Conservation (phyloP, 2,329 filamentous ascomycete genomes). For the Fusarium liriodendri region DNA sequence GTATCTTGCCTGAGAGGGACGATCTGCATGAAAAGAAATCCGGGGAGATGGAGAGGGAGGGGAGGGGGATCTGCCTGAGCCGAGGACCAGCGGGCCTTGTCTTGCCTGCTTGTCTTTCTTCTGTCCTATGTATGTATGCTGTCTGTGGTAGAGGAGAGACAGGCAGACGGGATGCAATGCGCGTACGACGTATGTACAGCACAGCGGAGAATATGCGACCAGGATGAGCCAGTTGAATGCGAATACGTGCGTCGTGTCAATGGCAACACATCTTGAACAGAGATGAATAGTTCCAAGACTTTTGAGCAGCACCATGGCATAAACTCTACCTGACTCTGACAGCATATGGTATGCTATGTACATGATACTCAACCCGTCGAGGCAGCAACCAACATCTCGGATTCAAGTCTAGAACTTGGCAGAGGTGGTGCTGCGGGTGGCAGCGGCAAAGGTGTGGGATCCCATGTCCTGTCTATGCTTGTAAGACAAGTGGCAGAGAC, state of each 20-base stretch:
- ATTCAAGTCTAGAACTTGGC: constrained; percentile 1
- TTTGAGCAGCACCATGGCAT: not conserved
- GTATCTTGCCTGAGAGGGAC: constrained; percentile 17
- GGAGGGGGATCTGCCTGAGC: constrained; percentile 6
- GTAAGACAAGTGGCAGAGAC: not conserved
- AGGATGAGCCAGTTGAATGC: constrained; percentile 15
- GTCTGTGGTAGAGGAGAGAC: constrained; percentile 9
- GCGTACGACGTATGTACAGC: not conserved
- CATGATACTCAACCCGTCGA: not conserved
- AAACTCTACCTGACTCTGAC: not conserved
- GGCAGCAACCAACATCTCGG: not conserved
- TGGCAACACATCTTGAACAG: not conserved
- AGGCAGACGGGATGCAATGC: not conserved
- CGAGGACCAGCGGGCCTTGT: constrained; percentile 16
- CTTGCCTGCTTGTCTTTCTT: constrained; percentile 4
- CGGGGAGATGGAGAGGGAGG: constrained; percentile 29
- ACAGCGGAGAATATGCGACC: constrained; percentile 12
- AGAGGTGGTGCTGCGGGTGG: not conserved
- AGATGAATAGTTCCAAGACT: not conserved
- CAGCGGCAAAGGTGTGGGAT: not conserved
- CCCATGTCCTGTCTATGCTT: not conserved
- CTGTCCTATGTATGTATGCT: not conserved
- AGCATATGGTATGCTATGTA: not conserved
- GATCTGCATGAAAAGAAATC: constrained; percentile 32
- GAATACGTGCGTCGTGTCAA: constrained; percentile 27